Base-by-base conservation (phyloP, 2,329 filamentous ascomycete genomes). In the Sporothrix variecibatus region DNA sequence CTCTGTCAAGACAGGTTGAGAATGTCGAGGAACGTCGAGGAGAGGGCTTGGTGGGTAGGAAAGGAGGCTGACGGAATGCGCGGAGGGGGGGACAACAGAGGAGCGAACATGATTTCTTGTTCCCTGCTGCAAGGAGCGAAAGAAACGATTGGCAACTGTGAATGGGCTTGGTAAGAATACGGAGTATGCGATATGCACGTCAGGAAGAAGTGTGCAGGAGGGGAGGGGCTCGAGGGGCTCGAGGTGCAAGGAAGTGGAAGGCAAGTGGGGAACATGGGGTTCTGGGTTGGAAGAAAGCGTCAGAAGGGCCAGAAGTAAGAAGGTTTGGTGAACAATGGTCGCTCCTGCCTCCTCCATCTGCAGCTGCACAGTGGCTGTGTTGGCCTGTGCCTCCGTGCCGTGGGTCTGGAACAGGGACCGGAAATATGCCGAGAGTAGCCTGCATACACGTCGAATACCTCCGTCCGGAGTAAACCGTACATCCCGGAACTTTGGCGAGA, bases 21-120 rank as follows among this genome's bases (percentile, higher is more conserved):
- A 43, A 15, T 43, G 9, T 43, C 12, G 26, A 60, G 28, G 34
- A 31, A 17, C 15, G 56, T 20, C 12, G 17, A 60, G 9, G 20
- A 38, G 28, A 60, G 28, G 26, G 56, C 8, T 1, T 9, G 38
- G 31, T 23, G 34, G n/a, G 34, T 43, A 43, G 12, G 26, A 43
- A 26, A 65, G 26, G 58, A 64, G 53, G 69, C 69, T 71, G 69
- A 49, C 53, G 69, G 71, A 31, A 67, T 46, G 20, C 20, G 31
- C 49, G 43, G 62, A 23, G 62, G 34, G 6, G 20, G 43, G 43
- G 3, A 49, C 43, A 49, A 20, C 12, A 46, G 62, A 40, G 49
- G 26, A 26, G 7, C 20, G 9, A 43, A 43, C 12, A 26, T 43
- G 31, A 26, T 23, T n/a, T 64, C 20, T 38, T 2, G 53, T 17